phyloP scores from a whole-genome alignment of 2,329 filamentous ascomycete species.

The Colletotrichum chlorophyti region DNA sequence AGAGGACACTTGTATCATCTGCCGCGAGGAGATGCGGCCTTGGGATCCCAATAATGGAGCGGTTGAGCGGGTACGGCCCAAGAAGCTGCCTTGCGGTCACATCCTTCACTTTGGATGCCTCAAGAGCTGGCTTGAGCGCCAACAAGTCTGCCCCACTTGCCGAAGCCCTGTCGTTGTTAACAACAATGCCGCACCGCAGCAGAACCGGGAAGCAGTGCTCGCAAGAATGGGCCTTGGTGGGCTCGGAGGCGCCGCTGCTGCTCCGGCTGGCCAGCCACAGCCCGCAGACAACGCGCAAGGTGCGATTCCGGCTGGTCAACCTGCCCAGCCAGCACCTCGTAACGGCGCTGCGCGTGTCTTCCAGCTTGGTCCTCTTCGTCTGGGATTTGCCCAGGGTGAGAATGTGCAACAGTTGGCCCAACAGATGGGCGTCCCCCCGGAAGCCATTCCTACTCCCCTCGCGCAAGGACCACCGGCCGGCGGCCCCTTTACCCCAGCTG shows the following conservation, averaged over 20 bases:
- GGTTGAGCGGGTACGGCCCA: constrained; percentile 85
- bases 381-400: constrained; percentile 77
- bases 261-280: constrained; percentile 41
- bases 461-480: constrained; percentile 15
- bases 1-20: constrained; percentile 97
- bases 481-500: constrained; percentile 31
- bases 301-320: constrained; percentile 26
- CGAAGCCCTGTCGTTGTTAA: constrained; percentile 79
- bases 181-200: constrained; percentile 37
- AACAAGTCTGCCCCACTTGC: constrained; percentile 97
- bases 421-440: constrained; percentile 58
- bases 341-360: constrained; percentile 64
- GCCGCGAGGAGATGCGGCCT: constrained; percentile 91
- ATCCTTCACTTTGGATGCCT: constrained; percentile 94
- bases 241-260: constrained; percentile 25
- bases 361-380: constrained; percentile 75
- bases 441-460: constrained; percentile 29
- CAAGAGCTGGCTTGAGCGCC: constrained; percentile 95
- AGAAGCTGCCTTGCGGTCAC: constrained; percentile 96
- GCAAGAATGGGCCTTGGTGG: constrained; percentile 38
- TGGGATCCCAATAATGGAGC: constrained; percentile 71
- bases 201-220: constrained; percentile 44
- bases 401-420: constrained; percentile 73
- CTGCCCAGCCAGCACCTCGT: constrained; percentile 33
- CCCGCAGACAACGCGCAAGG: constrained; percentile 34